phyloP scores from a whole-genome alignment of 768 basidiomycete species.

The Epithele typhae region DNA sequence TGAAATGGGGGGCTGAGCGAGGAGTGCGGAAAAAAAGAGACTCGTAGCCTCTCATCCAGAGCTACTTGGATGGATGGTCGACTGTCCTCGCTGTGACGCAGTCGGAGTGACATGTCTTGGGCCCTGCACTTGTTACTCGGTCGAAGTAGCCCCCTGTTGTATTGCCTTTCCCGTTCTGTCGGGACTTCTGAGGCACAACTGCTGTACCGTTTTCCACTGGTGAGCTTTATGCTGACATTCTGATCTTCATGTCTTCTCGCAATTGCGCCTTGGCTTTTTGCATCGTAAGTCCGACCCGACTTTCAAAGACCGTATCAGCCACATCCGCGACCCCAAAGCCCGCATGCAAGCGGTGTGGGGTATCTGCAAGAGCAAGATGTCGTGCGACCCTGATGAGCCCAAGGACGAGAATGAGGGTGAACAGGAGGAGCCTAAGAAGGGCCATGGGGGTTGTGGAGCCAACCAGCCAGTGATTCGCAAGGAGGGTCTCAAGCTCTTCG shows the following conservation, averaged over 20 bases:
- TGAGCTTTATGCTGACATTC: slow-evolving; percentile 57
- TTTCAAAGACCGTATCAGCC: slow-evolving; percentile 85
- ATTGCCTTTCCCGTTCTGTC: slow-evolving; percentile 29
- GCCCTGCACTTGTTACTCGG: slow-evolving; percentile 60
- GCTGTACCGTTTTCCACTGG: slow-evolving; percentile 27
- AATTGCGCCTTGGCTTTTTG: slow-evolving; percentile 4
- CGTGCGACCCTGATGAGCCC: slow-evolving; percentile 85
- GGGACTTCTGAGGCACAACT: slow-evolving; percentile 18
- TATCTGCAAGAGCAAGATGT: slow-evolving; percentile 83
- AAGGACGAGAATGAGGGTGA: slow-evolving; percentile 79
- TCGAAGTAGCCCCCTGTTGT: slow-evolving; percentile 59
- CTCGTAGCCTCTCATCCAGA: slow-evolving; percentile 13
- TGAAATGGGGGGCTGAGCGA: slow-evolving; percentile 99
- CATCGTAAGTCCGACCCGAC: slow-evolving; percentile 71
- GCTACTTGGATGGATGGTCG: slow-evolving; percentile 37
- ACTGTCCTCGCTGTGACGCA: slow-evolving; percentile 72
- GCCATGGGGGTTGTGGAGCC: slow-evolving; percentile 97
- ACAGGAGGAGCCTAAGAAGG: slow-evolving; percentile 76
- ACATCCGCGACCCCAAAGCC: slow-evolving; percentile 79
- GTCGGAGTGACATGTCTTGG: slow-evolving; percentile 46
- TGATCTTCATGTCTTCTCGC: slow-evolving; percentile 46
- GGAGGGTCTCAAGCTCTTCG: slow-evolving; percentile 92
- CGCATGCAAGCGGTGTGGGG: slow-evolving; percentile 85
- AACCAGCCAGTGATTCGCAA: slow-evolving; percentile 85
- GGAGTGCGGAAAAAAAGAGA: slow-evolving; percentile 67